Evolutionary conservation across 495 filamentous ascomycete genomes (phyloP), one percentile per base, ranked within the genome.

Genomic region (Penicillium maclennaniae): DNA sequence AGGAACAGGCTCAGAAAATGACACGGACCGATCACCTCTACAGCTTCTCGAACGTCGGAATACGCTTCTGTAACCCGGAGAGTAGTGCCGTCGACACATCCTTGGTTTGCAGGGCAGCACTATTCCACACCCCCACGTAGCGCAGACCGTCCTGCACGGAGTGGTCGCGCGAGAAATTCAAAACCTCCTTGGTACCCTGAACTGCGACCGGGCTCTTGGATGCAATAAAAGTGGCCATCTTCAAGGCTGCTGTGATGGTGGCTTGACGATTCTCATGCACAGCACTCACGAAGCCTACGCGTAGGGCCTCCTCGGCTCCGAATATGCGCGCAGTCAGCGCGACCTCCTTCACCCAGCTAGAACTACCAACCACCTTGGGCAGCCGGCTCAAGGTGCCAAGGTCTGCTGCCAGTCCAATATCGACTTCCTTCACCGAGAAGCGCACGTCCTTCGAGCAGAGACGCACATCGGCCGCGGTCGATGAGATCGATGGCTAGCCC

Each of bases 321-420:
- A 95, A 98, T 44, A 82, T 67, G 34, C 95, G 72, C 23, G 87
- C 92, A 7, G 86, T 86, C 53, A 96, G 70, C 46, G 83, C 83
- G 0, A 97, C 87, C 34, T 97, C 95, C 69, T 96, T 96, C 25
- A 95, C 89, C 91, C 92, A 98, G 9, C 84, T 86, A 49, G 72
- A 72, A 51, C 74, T 84, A 2, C 86, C 85, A 6, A 96, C 90
- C 7, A 87, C 75, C 70, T 95, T 93, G 27, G 93, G 93, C 39
- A 98, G 73, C 3, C 93, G 86, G 19, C 79, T 83, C 37, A 98
- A 72, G 1, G 91, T 96, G 15, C 93, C 93, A 43, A 97, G 84
- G 68, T 98, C 93, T 15, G 93, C 93, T 12, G 93, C 93, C 25
- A 98, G 69, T 1, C 93, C 93, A 34, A 97, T 95, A 64, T 97